Evolutionary conservation across 345 rosid species (phyloP).

Genomic region (Laguncularia racemosa): DNA sequence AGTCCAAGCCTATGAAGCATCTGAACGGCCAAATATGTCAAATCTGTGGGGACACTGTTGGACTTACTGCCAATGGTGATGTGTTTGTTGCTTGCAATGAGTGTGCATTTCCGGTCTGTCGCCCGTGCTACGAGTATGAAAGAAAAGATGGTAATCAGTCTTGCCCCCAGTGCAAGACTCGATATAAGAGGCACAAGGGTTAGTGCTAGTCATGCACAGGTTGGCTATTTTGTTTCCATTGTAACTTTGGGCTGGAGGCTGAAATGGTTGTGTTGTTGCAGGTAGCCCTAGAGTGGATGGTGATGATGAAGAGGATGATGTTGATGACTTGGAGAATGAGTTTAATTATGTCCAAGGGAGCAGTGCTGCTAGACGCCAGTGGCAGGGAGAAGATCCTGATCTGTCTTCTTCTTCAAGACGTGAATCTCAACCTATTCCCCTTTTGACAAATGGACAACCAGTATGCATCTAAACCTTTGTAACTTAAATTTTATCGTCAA

Average conservation of each 20-base stretch:
- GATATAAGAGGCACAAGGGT: conserved; percentile 95
- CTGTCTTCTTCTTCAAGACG: conserved; percentile 82
- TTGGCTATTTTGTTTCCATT: neutral
- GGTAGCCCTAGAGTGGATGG: conserved; percentile 95
- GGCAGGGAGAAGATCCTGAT: conserved; percentile 82
- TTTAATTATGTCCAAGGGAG: conserved; percentile 66
- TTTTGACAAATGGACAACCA: conserved; percentile 78
- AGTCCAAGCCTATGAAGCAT: conserved; percentile 81
- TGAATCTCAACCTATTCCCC: conserved; percentile 93
- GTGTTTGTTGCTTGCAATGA: conserved; percentile 95
- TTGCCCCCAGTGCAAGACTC: conserved; percentile 99
- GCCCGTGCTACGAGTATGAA: conserved; percentile 97
- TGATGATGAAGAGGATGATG: conserved; percentile 97
- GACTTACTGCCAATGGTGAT: conserved; percentile 53
- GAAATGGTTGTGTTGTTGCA: conserved; percentile 19
- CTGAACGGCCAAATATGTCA: conserved; percentile 78
- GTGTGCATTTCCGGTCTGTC: conserved; percentile 98
- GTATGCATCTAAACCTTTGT: conserved; percentile 29
- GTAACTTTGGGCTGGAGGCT: neutral
- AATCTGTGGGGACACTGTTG: conserved; percentile 93
- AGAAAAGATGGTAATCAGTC: conserved; percentile 97
- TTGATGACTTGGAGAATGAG: conserved; percentile 95
- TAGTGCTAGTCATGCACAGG: conserved; percentile 4
- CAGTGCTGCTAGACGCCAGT: conserved; percentile 56
- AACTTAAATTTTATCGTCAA: neutral